Base-by-base conservation (phyloP, 164 flowering plant species). In the Euptelea pleiosperma region DNA sequence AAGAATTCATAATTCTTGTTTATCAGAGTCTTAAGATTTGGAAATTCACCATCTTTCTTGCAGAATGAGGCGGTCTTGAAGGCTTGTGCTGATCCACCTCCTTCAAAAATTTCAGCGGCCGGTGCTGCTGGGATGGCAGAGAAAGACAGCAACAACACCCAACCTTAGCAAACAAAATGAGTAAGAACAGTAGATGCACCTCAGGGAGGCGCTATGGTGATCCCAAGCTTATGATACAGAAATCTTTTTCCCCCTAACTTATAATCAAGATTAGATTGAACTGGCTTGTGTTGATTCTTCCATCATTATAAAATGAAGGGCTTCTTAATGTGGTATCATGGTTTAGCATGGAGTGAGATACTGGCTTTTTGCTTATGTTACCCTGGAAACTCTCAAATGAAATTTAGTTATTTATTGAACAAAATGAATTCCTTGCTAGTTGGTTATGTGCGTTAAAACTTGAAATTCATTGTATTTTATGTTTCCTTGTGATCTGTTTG, bases 1-100 rank as follows among this genome's bases (percentile, higher is more conserved):
- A 34, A 52, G 16, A 21, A 30, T 50, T n/a, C 28, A 5, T 7
- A 14, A 6, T 54, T 24, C 11, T 19, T 54, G 19, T n/a, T 54
- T 39, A 1, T 25, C 30, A 22, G 28, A 21, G 22, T 58, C 31
- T 46, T 58, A 33, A 34, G 12, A 21, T 58, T 24, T 34, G 30
- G 16, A 44, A 25, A 46, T 45, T 0, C 30, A 19, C 52, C 28
- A 18, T 52, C 43, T 50, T 21, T 15, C 25, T 56, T 44, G 55
- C 73, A 75, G 75, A 71, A 75, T 47, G 78, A 68, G 48, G 75
- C 78, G 16, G 75, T 75, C 41, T 47, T 71, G 64, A 75, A 54
- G 68, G 73, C 75, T 14, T 75, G 75, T 57, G 67, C 71, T 40
- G 75, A 63, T 65, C 58, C 63, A 61, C 61, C 73, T 45, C 65